Conservation (phyloP, 2,329 filamentous ascomycete genomes). For the Exophiala mesophila region DNA sequence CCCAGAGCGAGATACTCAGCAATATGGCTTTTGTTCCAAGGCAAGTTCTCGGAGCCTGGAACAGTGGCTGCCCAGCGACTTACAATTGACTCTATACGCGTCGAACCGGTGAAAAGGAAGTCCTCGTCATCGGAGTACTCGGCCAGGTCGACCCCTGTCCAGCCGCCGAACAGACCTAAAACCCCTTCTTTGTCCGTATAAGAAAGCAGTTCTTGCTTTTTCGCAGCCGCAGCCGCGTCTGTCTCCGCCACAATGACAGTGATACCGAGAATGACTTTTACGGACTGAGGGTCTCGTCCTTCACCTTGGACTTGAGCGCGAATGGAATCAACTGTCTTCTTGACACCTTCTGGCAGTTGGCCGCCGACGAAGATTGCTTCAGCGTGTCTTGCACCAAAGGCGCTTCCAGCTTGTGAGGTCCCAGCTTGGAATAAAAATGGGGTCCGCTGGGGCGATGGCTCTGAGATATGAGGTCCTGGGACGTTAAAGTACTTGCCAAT, state of each 20-base stretch:
- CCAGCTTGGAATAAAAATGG: slow-evolving; percentile 58
- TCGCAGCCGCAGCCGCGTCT: slow-evolving; percentile 50
- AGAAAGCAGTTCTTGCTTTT: slow-evolving; percentile 48
- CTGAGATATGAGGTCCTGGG: slow-evolving; percentile 45
- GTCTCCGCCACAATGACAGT: slow-evolving; percentile 48
- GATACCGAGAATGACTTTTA: slow-evolving; percentile 53
- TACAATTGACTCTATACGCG: slow-evolving; percentile 44
- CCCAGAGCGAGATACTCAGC: slow-evolving; percentile 46
- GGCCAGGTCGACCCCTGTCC: slow-evolving; percentile 58
- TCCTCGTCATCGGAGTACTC: slow-evolving; percentile 55
- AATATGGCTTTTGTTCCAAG: slow-evolving; percentile 37
- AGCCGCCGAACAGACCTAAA: slow-evolving; percentile 53
- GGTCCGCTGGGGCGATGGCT: slow-evolving; percentile 54
- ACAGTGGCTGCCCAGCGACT: slow-evolving; percentile 19
- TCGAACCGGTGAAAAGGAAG: slow-evolving; percentile 52
- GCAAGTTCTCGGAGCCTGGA: slow-evolving; percentile 35
- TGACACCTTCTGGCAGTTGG: slow-evolving; percentile 56
- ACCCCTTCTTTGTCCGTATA: slow-evolving; percentile 52
- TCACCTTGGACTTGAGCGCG: slow-evolving; percentile 46
- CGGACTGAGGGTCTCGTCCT: slow-evolving; percentile 53
- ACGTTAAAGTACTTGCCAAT: slow-evolving; percentile 49
- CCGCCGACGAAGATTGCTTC: slow-evolving; percentile 58
- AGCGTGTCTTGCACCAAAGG: slow-evolving; percentile 55
- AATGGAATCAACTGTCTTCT: slow-evolving; percentile 47
- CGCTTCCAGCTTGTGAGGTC: slow-evolving; percentile 52